Evolutionary conservation across 805 yeast genomes (phyloP), one percentile per base, ranked within the genome.

Genomic region (Candida maris): DNA sequence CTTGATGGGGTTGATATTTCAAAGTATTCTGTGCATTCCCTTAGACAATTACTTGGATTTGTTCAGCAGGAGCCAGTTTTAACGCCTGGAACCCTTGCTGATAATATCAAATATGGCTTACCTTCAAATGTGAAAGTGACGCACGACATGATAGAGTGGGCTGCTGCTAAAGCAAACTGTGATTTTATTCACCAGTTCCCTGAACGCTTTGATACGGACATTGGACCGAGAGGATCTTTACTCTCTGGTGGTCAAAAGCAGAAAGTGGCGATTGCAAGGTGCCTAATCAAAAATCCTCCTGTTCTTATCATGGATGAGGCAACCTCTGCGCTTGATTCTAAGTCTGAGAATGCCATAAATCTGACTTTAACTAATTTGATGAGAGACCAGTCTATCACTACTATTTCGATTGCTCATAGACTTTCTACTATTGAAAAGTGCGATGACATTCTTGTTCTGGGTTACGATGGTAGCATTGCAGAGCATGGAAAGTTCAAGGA

Each of bases 11-110:
- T 76, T 36, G 71, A 84, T 46, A 75, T 91, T 35, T 64, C 69
- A 24, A 68, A 73, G n/a, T 75, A 81, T 54, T 86, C 87, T 46
- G 73, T 89, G 35, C 82, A 88, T 60, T 76, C 80, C 24, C 74
- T 82, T 53, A 70, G 97, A 37, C 72, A 77, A 38, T 64, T 88
- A 20, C 71, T 82, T 38, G 96, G 97, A 8, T 82, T 85, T 36
- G 97, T 91, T 3, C 89, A 85, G 42, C 97, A 91, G 57, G 97
- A 91, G 52, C 96, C 97, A 0, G 74, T 86, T 15, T 65, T 91
- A 36, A 86, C 87, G 62, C 81, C 88, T 39, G 97, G 96, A 1
- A 75, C 95, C 0, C 77, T 91, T 20, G 71, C 81, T 26, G 96
- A 88, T n/a, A 91, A 91, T 51, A 83, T 91, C 39, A 70, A 77